Conservation (phyloP, 805 yeast genomes). For the Candida montana region DNA sequence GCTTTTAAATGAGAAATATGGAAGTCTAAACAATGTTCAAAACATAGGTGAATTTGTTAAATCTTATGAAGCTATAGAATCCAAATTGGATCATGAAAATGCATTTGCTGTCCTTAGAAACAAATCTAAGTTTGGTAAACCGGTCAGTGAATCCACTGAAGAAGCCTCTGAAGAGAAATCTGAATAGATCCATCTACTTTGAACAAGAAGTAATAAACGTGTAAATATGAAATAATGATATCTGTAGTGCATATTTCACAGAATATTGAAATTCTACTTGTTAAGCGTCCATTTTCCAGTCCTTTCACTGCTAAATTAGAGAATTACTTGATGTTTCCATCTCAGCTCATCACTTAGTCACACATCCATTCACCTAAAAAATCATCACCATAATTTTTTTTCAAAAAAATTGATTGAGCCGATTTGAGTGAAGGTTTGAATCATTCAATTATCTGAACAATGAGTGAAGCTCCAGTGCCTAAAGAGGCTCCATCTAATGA, state of each 20-base stretch:
- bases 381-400: not conserved
- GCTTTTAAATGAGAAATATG: conserved; percentile 2
- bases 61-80: conserved; percentile 8
- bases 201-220: not conserved
- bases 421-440: no score
- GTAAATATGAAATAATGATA: not conserved
- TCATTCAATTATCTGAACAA: not conserved
- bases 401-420: no score
- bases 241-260: no score
- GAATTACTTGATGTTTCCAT: no score
- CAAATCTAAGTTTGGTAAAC: conserved; percentile 8
- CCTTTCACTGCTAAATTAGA: no score
- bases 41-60: conserved; percentile 7
- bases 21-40: not conserved
- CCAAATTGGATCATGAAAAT: conserved; percentile 6
- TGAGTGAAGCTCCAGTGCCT: conserved; percentile 7
- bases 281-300: no score
- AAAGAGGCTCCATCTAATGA: no score
- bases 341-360: not conserved
- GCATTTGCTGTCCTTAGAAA: conserved; percentile 10
- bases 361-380: not conserved
- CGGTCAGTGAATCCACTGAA: not conserved
- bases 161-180: not conserved
- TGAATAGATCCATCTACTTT: not conserved
- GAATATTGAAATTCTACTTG: no score